Evolutionary conservation across 2,329 filamentous ascomycete genomes (phyloP).

Genomic region (Tolypocladium pustulatum): DNA sequence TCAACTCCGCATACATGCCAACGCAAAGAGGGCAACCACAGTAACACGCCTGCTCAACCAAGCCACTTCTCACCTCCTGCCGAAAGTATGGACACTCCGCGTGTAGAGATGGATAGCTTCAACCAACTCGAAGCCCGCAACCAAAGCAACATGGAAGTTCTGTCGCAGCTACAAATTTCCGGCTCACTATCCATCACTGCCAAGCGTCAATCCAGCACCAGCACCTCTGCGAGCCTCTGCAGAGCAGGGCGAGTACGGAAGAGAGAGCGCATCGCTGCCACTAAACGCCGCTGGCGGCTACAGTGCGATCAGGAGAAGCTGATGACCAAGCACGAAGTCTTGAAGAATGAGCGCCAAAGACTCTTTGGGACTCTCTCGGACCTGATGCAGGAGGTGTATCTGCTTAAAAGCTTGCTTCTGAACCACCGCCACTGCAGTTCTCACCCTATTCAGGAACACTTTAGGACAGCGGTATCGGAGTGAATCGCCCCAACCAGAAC

Average conservation of each 20-base stretch:
- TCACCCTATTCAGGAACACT: background rate
- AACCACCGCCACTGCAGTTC: background rate
- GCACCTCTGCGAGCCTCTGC: background rate
- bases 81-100: background rate
- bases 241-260: background rate
- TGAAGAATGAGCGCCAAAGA: background rate
- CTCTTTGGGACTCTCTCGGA: background rate
- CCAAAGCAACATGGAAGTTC: background rate
- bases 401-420: background rate
- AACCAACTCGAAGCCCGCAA: background rate
- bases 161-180: background rate
- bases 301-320: background rate
- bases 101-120: background rate
- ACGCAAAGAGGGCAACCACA: background rate
- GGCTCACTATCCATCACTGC: background rate
- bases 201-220: background rate
- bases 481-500: background rate
- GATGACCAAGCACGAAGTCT: background rate
- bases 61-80: background rate
- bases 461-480: background rate
- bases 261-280: background rate
- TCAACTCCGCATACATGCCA: background rate
- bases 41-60: background rate
- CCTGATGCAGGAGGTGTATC: background rate
- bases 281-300: background rate